Conservation (phyloP, 176 grass and related monocot genomes). For the Aegilops umbellulata region DNA sequence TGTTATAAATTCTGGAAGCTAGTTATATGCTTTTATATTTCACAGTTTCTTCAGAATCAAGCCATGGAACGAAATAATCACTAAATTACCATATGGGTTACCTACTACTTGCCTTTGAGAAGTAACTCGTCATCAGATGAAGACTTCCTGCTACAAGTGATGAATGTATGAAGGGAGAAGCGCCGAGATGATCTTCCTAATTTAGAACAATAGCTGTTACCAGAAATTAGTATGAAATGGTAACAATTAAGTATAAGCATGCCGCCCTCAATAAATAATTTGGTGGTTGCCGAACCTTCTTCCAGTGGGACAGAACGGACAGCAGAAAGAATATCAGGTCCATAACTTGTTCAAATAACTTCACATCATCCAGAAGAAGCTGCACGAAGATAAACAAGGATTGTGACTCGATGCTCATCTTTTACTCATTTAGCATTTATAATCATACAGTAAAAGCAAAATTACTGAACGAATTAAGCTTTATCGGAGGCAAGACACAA, state of each 20-base stretch:
- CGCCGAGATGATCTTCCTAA: conserved; percentile 60
- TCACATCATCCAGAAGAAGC: conserved; percentile 89
- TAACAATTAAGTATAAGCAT: conserved; percentile 8
- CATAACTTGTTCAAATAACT: conserved; percentile 87
- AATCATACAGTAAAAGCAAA: not conserved
- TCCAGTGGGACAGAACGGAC: conserved; percentile 71
- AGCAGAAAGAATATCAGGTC: conserved; percentile 81
- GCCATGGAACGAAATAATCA: not conserved
- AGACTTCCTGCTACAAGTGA: conserved; percentile 75
- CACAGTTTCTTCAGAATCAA: not conserved
- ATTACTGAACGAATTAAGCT: not conserved
- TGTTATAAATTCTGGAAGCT: not conserved
- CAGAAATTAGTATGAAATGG: conserved; percentile 43
- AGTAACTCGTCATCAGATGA: conserved; percentile 77
- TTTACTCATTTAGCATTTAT: not conserved
- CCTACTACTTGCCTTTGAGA: conserved; percentile 86
- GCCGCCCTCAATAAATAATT: conserved; percentile 13
- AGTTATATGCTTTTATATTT: not conserved
- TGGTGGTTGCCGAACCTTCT: conserved; percentile 55
- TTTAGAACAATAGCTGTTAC: conserved; percentile 42
- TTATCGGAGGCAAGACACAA: not conserved
- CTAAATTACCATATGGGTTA: conserved; percentile 25
- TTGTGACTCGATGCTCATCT: not conserved
- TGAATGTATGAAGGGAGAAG: conserved; percentile 64
- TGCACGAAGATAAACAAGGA: conserved; percentile 36